Conservation (phyloP, 164 flowering plant genomes). For the Annona squamosa region DNA sequence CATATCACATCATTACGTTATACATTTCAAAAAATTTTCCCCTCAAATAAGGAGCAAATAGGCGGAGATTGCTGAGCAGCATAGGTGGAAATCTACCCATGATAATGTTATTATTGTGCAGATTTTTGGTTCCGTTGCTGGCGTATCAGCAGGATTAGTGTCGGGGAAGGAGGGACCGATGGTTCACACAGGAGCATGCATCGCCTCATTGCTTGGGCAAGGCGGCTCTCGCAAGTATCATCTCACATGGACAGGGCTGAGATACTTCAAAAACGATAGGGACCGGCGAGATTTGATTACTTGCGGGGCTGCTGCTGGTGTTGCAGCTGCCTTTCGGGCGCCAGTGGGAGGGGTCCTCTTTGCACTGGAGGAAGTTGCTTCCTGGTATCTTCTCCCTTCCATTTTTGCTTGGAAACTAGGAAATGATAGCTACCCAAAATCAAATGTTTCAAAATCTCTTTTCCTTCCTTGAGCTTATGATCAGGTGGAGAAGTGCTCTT, state of each 20-base stretch:
- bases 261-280: constrained; percentile 83
- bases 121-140: constrained; percentile 80
- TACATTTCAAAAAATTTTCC: too few species aligned
- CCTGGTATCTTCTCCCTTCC: constrained; percentile 43
- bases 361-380: constrained; percentile 93
- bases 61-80: too few species aligned
- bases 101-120: constrained; percentile 16
- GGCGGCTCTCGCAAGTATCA: constrained; percentile 84
- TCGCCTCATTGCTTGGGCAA: constrained; percentile 82
- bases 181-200: constrained; percentile 98
- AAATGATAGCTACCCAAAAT: neutral
- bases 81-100: too few species aligned
- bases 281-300: constrained; percentile 92
- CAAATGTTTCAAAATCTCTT: neutral
- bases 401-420: neutral
- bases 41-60: too few species aligned
- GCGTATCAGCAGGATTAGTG: constrained; percentile 84
- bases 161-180: constrained; percentile 96
- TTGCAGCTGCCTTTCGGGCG: constrained; percentile 94
- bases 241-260: constrained; percentile 88
- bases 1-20: too few species aligned
- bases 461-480: neutral
- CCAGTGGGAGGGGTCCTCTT: constrained; percentile 97
- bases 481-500: constrained; percentile 97
- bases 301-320: constrained; percentile 97